Base-by-base conservation (phyloP, 1,284 basidiomycete genomes). In the Apiotrichum akiyoshidainum region DNA sequence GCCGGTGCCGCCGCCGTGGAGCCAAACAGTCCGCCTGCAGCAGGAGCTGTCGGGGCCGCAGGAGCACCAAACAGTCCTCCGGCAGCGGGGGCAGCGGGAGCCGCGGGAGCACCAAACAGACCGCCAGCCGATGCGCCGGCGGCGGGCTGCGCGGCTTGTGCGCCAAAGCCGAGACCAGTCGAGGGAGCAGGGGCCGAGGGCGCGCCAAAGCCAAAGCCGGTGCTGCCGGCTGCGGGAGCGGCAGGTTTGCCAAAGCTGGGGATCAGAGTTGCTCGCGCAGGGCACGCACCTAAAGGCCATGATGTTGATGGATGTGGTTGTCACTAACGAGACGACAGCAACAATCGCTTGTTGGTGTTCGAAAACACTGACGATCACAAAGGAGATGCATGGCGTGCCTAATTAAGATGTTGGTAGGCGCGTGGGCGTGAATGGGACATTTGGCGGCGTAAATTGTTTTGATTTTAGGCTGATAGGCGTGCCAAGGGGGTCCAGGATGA, bases 11-110 rank as follows among this genome's bases (percentile, higher is more conserved):
- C 44, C 60, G 48, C 2, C 47, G 50, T 33, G 26, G 49, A 45
- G 11, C 63, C 63, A 52, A 62, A 61, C 37, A 62, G 41, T 21
- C 65, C 55, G 19, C 58, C 63, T 10, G 54, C 14, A 21, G 58
- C 37, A 8, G 52, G 52, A 0, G 49, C n/a, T 0, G 52, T 35
- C 40, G 61, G 40, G 40, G 61, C 56, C 45, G 59, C n/a, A 46
- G 59, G 21, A 5, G 64, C 17, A 14, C 68, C 68, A n/a, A 72
- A 72, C 19, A 50, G 35, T 21, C 48, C 48, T 12, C 19, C 33
- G 19, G 35, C 35, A 6, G 35, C 34, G 35, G 19, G 17, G 48
- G 21, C 35, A 22, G 48, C 35, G 10, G 12, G 9, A 5, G 35
- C 35, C 5, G 33, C n/a, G 14, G 26, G 4, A 31, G 26, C 26